Base-by-base conservation (phyloP, 345 rosid species). In the Brassica juncea region DNA sequence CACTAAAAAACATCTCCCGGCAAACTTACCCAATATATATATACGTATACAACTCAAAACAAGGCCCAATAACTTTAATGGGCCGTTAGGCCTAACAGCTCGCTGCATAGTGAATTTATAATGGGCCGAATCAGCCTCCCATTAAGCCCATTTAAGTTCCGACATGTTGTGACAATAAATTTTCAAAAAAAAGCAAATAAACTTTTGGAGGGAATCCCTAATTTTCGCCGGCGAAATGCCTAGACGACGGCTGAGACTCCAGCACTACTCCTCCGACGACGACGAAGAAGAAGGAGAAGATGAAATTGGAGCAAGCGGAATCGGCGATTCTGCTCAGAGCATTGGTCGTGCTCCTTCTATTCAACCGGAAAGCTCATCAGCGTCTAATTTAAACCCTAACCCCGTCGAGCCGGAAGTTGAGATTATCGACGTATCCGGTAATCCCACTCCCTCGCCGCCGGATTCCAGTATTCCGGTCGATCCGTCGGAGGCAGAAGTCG, bases 241-340 rank as follows among this genome's bases (percentile, higher is more conserved):
- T 37, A 75, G 93, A 74, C 77, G 98, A 72, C 92, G 93, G 65
- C 86, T 89, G 30, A 44, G 81, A 42, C 85, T 90, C 34, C 76
- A 59, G 52, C 66, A 76, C 76, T 82, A 75, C 58, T 88, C 94
- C 67, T 90, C 86, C 4, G 60, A 54, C 8, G 57, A 52, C 3
- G 57, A 49, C 0, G 98, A 87, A 31, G 89, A 88, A 31, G 89
- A 86, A 8, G 87, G 78, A 14, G 85, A 73, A 12, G 84, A 71
- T 32, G 81, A n/a, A 35, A 55, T 0, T 8, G 85, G 64, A 25
- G 77, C 65, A 28, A 62, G 3, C 21, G 57, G 52, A 32, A 39
- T 47, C 68, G 70, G 23, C 4, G 79, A 54, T 71, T 74, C 71
- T 23, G 15, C 21, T 44, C 73, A 39, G 37, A 63, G 66, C 11